Evolutionary conservation across 768 basidiomycete species (phyloP).

Genomic region (Podaxis carcinomalis): DNA sequence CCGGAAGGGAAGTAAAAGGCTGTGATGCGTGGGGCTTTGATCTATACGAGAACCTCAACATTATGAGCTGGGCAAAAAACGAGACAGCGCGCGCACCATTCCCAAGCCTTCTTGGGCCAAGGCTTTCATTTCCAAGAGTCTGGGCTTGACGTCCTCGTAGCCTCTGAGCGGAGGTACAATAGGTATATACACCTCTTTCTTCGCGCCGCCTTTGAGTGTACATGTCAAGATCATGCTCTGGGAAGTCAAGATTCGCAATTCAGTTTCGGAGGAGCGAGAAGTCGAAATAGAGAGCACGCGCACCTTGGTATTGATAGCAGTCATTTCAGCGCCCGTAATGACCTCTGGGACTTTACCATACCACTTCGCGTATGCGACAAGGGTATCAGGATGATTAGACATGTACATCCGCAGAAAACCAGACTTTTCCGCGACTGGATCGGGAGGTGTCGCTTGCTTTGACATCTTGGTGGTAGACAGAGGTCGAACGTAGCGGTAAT

Average conservation of each 20-base stretch:
- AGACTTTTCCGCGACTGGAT: constrained; percentile 74
- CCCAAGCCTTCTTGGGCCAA: constrained; percentile 77
- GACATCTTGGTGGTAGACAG: neutral
- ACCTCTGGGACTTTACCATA: constrained; percentile 58
- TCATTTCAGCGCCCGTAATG: constrained; percentile 66
- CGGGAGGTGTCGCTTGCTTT: constrained; percentile 25
- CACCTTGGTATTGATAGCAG: constrained; percentile 62
- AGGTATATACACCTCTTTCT: constrained; percentile 46
- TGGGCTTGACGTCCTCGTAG: constrained; percentile 81
- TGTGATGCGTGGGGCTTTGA: constrained; percentile 57
- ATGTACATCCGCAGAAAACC: constrained; percentile 81
- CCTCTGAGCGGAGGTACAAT: constrained; percentile 71
- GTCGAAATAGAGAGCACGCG: constrained; percentile 16
- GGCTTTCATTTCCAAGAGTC: constrained; percentile 75
- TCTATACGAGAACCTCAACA: constrained; percentile 35
- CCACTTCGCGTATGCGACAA: constrained; percentile 80
- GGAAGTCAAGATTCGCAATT: neutral
- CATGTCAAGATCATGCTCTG: constrained; percentile 73
- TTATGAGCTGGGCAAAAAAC: neutral
- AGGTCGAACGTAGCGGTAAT: neutral
- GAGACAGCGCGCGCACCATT: constrained; percentile 47
- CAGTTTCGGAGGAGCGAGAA: neutral
- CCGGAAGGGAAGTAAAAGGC: constrained; percentile 44
- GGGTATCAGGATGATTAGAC: constrained; percentile 78
- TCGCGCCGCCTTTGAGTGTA: constrained; percentile 42